Evolutionary conservation across 192 early-diverging fungal genomes (phyloP).

Genomic region (Gaertneriomyces semiglobifer): DNA sequence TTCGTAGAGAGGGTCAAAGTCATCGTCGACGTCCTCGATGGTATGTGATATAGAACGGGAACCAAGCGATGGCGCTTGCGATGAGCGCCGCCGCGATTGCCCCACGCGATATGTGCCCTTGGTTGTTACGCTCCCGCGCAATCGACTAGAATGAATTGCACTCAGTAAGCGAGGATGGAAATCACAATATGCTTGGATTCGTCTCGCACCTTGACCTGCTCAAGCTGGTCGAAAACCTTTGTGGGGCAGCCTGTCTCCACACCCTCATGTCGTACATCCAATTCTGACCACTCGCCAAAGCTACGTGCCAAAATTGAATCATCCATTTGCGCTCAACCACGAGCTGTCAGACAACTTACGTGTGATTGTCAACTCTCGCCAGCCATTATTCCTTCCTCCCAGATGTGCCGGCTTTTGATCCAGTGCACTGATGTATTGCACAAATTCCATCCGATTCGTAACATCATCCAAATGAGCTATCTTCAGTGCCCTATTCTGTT

Average conservation of each 20-base stretch:
- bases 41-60: no score
- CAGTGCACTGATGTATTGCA: constrained; percentile 48
- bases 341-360: constrained; percentile 25
- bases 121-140: no score
- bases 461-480: constrained; percentile 42
- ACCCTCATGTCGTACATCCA: constrained; percentile 9
- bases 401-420: constrained; percentile 41
- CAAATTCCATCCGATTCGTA: constrained; percentile 49
- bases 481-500: constrained; percentile 11
- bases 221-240: no score
- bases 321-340: neutral
- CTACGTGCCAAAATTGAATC: neutral
- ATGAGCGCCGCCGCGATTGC: no score
- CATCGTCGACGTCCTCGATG: constrained; percentile 39
- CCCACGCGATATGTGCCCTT: no score
- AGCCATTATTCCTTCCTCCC: constrained; percentile 52
- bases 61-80: no score
- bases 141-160: no score
- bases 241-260: no score
- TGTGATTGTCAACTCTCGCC: constrained; percentile 46
- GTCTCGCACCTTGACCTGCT: no score
- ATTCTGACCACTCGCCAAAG: constrained; percentile 9
- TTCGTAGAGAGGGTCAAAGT: constrained; percentile 43
- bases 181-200: no score
- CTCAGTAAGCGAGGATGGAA: no score